Evolutionary conservation across 495 filamentous ascomycete genomes (phyloP).

Genomic region (Xylaria acuta): DNA sequence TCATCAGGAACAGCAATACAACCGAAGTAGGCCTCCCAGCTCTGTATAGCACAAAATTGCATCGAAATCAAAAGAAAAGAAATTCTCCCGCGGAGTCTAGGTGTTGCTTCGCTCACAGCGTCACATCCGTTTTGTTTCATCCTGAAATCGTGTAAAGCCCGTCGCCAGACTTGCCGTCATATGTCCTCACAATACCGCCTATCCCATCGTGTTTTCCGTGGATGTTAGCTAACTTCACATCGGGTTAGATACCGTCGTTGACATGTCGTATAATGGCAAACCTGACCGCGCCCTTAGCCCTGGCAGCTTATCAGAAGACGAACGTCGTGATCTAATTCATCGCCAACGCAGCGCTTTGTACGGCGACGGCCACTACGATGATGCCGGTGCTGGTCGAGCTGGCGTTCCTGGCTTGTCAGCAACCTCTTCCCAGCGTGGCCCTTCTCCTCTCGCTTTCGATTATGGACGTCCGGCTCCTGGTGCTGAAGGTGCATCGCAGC

Average conservation of each 20-base stretch:
- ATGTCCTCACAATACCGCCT: slow-evolving; percentile 38
- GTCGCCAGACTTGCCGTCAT: slow-evolving; percentile 30
- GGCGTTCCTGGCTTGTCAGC: slow-evolving; percentile 59
- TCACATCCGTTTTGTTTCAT: slow-evolving; percentile 40
- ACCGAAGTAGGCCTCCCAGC: slow-evolving; percentile 86
- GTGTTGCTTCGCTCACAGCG: slow-evolving; percentile 45
- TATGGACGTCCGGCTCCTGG: slow-evolving; percentile 50
- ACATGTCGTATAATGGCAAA: slow-evolving; percentile 76
- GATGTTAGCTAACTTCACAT: slow-evolving; percentile 53
- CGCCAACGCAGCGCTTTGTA: slow-evolving; percentile 94
- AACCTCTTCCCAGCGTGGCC: slow-evolving; percentile 58
- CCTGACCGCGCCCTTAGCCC: slow-evolving; percentile 93
- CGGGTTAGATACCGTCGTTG: slow-evolving; percentile 76
- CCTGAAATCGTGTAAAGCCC: slow-evolving; percentile 35
- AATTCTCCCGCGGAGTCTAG: slow-evolving; percentile 47
- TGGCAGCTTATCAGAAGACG: slow-evolving; percentile 87
- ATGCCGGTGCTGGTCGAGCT: slow-evolving; percentile 60
- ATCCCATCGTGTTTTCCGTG: slow-evolving; percentile 25
- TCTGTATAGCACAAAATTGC: slow-evolving; percentile 62
- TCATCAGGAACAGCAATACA: slow-evolving; percentile 99
- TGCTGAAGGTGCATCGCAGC: slow-evolving; percentile 50
- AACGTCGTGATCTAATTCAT: slow-evolving; percentile 92
- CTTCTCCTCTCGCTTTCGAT: slow-evolving; percentile 59
- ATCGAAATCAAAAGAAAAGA: slow-evolving; percentile 59
- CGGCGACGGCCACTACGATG: slow-evolving; percentile 75